These are phyloP conservation scores for Physaria fendleri DNA, from an alignment of 345 rosid species.

Conservation along the genomic window DNA sequence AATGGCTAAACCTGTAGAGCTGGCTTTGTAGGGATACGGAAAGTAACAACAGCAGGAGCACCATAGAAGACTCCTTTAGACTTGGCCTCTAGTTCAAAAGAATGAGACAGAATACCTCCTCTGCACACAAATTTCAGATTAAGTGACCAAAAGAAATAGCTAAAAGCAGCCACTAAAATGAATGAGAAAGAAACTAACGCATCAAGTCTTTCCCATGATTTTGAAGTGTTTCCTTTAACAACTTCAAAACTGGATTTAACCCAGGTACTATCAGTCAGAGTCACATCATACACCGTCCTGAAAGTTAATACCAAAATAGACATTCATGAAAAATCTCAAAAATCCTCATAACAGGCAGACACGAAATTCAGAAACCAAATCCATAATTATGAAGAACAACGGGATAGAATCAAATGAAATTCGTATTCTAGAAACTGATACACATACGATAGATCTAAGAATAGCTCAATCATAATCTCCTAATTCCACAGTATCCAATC, in stretches of 20 bases:
- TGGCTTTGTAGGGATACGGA: slow-evolving; percentile 83
- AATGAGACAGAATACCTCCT: slow-evolving; percentile 68
- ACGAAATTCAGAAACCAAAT: not conserved
- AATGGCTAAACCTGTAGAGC: slow-evolving; percentile 62
- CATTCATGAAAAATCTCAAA: too few relatives aligned
- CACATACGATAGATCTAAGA: slow-evolving; percentile 8
- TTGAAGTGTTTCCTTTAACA: slow-evolving; percentile 65
- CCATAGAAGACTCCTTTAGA: slow-evolving; percentile 68
- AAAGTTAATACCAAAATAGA: not conserved
- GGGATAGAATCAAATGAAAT: slow-evolving; percentile 6
- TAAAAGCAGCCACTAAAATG: not conserved
- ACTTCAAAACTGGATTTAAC: slow-evolving; percentile 49
- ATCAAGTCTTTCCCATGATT: slow-evolving; percentile 94
- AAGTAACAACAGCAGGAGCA: slow-evolving; percentile 81
- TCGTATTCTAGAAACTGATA: not conserved
- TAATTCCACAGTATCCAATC: not conserved
- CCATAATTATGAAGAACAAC: not conserved
- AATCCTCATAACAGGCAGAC: too few relatives aligned
- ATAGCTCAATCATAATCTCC: not conserved
- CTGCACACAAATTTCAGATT: slow-evolving; percentile 34
- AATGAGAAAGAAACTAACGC: slow-evolving; percentile 50
- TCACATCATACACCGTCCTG: slow-evolving; percentile 89
- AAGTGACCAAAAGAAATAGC: not conserved
- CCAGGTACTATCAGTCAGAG: slow-evolving; percentile 65
- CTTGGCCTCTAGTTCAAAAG: slow-evolving; percentile 85